Base-by-base conservation (phyloP, 306 rosid genomes). In the Astragalus glycyphyllos region DNA sequence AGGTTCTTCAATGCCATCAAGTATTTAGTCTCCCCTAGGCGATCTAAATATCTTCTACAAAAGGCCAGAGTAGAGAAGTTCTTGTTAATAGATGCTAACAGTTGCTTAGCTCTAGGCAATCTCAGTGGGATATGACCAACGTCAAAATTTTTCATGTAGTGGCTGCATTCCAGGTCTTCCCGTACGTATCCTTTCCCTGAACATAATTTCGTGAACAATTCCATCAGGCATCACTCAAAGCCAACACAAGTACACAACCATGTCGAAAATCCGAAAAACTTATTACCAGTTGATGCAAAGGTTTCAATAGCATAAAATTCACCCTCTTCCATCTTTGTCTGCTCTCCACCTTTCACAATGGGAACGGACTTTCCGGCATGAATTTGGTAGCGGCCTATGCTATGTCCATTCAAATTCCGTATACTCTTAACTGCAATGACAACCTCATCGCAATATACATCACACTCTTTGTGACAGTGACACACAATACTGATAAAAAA, bases 281-380 rank as follows among this genome's bases (percentile, higher is more conserved):
- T 48, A 74, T 76, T 83, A 94, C 97, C 98, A 42, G 98, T 94
- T 73, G 98, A 94, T 41, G 68, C 98, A 66, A 94, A 94, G 32
- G 98, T 94, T 85, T 94, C 98, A 42, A 94, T 94, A 9, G 98
- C 98, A 32, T 83, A 94, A 78, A 90, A 89, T 86, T 94, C 98
- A 31, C 98, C 98, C 94, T 93, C 98, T 83, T 93, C 98, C 98
- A 93, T 93, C 69, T 93, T 93, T 15, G 97, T 93, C 83, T 93
- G 97, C 86, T 94, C 98, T 77, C 98, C 98, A 40, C 97, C 98
- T 84, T 89, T 94, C 83, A 94, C 98, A 63, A 89, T 90, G 13
- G 98, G 97, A 78, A 94, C 96, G 10, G 94, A 94, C 69, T 90
- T 90, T 58, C 89, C 98, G 26, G 96, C 97, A 84, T 94, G 98